Conservation (phyloP, 2,329 filamentous ascomycete species). For the Calonectria leucothoes region DNA sequence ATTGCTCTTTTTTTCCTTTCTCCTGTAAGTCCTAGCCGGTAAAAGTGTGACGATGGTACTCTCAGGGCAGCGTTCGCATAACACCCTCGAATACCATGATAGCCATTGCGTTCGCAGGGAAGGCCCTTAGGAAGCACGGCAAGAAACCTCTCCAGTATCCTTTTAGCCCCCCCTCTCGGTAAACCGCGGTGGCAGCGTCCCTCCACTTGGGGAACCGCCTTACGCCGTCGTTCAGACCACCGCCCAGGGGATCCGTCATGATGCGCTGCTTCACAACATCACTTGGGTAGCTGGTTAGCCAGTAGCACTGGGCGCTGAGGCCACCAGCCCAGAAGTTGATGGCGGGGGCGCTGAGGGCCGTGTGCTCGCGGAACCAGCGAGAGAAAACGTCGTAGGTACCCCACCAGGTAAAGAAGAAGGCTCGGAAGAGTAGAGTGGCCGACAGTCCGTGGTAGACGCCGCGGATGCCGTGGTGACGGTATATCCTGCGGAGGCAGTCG, state of each 20-base stretch:
- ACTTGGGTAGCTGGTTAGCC: slow-evolving; percentile 90
- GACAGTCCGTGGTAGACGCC: slow-evolving; percentile 89
- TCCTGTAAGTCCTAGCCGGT: neutral
- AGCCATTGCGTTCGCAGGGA: slow-evolving; percentile 95
- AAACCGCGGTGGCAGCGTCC: slow-evolving; percentile 82
- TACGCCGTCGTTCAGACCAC: slow-evolving; percentile 73
- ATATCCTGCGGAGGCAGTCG: slow-evolving; percentile 81
- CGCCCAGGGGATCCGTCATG: slow-evolving; percentile 93
- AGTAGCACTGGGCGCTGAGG: slow-evolving; percentile 92
- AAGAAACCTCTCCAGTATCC: slow-evolving; percentile 95
- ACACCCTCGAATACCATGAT: slow-evolving; percentile 93
- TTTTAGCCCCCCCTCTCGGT: slow-evolving; percentile 77
- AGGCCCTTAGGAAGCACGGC: slow-evolving; percentile 92
- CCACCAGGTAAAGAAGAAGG: slow-evolving; percentile 99
- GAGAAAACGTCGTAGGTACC: slow-evolving; percentile 91
- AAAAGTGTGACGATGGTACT: neutral
- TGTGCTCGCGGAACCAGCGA: slow-evolving; percentile 72
- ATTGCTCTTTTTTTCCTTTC: neutral
- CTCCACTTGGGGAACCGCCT: slow-evolving; percentile 80
- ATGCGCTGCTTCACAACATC: slow-evolving; percentile 97
- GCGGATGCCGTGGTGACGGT: slow-evolving; percentile 75
- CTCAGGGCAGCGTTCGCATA: slow-evolving; percentile 75
- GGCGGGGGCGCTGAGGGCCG: slow-evolving; percentile 77
- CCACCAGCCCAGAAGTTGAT: slow-evolving; percentile 99
- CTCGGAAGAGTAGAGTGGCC: slow-evolving; percentile 88